A percentile compares a stretch with the other conserved stretches of the same genome.
These are phyloP conservation scores for Hymenotorrendiella dingleyae DNA, from an alignment of 2,329 filamentous ascomycete genomes.

Conservation along the genomic window DNA sequence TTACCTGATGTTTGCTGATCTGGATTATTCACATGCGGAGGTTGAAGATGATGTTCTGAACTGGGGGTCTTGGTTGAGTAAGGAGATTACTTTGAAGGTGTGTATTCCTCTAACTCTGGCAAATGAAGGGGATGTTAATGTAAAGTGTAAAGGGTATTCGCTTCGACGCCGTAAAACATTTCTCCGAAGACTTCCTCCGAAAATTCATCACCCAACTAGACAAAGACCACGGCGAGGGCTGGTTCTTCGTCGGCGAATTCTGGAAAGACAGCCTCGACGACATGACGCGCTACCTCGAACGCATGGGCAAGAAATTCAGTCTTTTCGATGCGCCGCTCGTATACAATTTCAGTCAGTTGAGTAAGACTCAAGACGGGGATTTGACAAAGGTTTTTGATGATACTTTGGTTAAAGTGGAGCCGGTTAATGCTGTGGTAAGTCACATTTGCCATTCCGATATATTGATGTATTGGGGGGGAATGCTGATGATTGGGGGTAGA, in stretches of 20 bases:
- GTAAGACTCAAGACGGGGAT: constrained; percentile 50
- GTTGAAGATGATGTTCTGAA: constrained; percentile 57
- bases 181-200: constrained; percentile 58
- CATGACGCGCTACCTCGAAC: constrained; percentile 51
- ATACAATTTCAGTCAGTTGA: constrained; percentile 59
- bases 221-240: constrained; percentile 42
- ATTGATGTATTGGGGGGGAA: too few species aligned
- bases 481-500: too few species aligned
- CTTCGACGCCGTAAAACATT: constrained; percentile 69
- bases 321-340: constrained; percentile 66
- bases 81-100: constrained; percentile 53
- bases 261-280: constrained; percentile 54
- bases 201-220: constrained; percentile 57
- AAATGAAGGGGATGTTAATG: too few species aligned
- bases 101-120: too few species aligned
- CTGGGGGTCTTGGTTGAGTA: constrained; percentile 64
- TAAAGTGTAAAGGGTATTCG: too few species aligned
- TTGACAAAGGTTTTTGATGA: constrained; percentile 57
- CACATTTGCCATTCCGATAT: too few species aligned
- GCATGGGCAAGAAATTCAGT: constrained; percentile 51
- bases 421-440: constrained; percentile 51
- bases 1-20: constrained; percentile 67
- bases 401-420: constrained; percentile 49
- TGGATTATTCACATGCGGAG: constrained; percentile 60
- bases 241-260: constrained; percentile 65